Evolutionary conservation across 2,329 filamentous ascomycete genomes (phyloP), one percentile per base, ranked within the genome.

Genomic region (Beauveria sp.): DNA sequence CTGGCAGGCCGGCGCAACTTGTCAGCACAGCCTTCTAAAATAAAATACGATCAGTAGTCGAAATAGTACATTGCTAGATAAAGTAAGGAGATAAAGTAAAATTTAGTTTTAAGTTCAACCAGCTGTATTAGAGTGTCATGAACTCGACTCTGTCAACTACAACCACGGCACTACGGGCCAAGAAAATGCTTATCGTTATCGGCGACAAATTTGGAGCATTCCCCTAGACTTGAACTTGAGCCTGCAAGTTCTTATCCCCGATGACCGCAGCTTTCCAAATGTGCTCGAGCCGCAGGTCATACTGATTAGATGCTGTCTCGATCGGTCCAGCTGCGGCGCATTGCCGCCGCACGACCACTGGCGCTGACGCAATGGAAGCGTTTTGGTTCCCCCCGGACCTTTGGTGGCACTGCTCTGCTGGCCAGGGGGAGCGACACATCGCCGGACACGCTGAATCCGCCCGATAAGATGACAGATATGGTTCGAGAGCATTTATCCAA

Each of bases 401-500:
- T 61, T 12, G 16, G 43, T 43, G 44, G 43, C 8, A 48, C 51
- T 7, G 43, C 60, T 46, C 41, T 47, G 46, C 18, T 28, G 28
- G 30, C 37, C 28, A 44, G 54, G 18, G 40, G 48, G n/a, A 12
- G 26, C 8, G 24, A 61, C 12, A 20, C 20, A 7, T n/a, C 54
- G n/a, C 26, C 53, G 12, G 20, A 59, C n/a, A 52, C 43, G 6
- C 58, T 55, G 4, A 50, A 50, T 34, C 63, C 65, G 57, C 66
- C 68, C 18, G 64, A 65, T n/a, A 66, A 64, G 53, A 65, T 69
- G 44, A 68, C 70, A n/a, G 63, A 66, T 6, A 63, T 72, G 3
- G 68, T 69, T 28, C 65, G 14, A 63, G 63, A 10, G 53, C 52
- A 12, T 24, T 60, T 18, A 3, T 28, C 46, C 7, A 37, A 12